Evolutionary conservation across 2,329 filamentous ascomycete species (phyloP).

Genomic region (Ramularia endophylla): DNA sequence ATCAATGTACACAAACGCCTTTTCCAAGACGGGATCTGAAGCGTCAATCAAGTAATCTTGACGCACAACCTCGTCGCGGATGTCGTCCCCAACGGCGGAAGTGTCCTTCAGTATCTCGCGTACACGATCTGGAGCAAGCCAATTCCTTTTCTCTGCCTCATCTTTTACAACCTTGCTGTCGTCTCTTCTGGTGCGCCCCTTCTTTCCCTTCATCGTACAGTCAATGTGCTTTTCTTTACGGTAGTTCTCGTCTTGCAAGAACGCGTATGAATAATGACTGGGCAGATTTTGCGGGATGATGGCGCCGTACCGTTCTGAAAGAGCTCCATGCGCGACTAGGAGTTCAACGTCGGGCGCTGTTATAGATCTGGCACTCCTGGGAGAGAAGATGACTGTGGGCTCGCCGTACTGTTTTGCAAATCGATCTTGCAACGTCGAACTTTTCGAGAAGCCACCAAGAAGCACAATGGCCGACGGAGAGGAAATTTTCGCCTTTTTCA

Average conservation of each 20-base stretch:
- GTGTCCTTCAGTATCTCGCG: no score
- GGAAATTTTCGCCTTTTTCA: no score
- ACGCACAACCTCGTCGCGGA: no score
- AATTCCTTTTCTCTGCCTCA: no score
- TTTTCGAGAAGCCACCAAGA: conserved; percentile 1
- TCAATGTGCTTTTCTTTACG: background rate
- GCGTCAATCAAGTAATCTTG: no score
- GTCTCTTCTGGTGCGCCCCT: no score
- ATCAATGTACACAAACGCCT: no score
- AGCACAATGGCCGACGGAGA: background rate
- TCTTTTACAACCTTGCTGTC: no score
- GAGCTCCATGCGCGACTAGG: background rate
- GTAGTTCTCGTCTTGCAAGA: background rate
- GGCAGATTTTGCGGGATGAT: background rate
- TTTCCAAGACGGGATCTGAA: no score
- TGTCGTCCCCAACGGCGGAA: no score
- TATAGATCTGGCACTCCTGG: no score
- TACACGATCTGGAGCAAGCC: no score
- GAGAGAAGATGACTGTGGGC: background rate
- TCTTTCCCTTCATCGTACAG: background rate
- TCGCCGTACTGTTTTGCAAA: background rate
- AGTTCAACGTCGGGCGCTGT: background rate
- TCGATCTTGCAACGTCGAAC: background rate
- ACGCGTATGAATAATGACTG: background rate
- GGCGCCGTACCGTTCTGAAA: background rate